phyloP scores from a whole-genome alignment of 2,329 filamentous ascomycete species.

The Raffaelea albimanens region DNA sequence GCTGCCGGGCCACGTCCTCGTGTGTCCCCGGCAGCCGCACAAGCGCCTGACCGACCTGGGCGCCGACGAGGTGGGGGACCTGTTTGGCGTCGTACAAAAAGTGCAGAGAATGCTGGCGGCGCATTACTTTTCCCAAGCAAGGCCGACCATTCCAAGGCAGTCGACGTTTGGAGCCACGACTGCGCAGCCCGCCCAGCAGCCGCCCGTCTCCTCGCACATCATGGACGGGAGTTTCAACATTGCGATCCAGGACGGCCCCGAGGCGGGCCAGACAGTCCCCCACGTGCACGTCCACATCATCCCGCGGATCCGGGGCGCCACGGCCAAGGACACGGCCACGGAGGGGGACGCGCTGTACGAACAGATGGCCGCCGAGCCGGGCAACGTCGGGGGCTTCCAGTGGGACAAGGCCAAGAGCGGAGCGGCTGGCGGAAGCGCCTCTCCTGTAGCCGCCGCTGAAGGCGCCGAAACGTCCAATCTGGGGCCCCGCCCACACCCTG shows the following conservation, averaged over 20 bases:
- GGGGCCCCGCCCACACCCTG: conserved; percentile 32
- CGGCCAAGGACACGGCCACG: conserved; percentile 24
- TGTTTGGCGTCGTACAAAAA: conserved; percentile 79
- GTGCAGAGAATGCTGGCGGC: conserved; percentile 66
- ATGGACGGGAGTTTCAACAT: conserved; percentile 71
- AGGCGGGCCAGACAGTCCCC: conserved; percentile 86
- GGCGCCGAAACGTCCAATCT: not conserved
- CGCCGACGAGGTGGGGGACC: conserved; percentile 61
- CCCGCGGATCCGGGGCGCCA: conserved; percentile 54
- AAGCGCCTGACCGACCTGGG: conserved; percentile 68
- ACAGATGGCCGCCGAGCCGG: conserved; percentile 73
- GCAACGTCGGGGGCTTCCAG: conserved; percentile 67
- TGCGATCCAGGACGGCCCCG: conserved; percentile 84
- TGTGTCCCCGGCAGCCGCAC: conserved; percentile 65
- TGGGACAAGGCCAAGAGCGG: conserved; percentile 33
- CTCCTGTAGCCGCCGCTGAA: not conserved
- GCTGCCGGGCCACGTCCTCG: conserved; percentile 83
- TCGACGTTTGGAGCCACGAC: no score
- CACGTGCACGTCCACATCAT: conserved; percentile 94
- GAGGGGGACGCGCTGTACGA: conserved; percentile 68
- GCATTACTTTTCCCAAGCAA: conserved; percentile 34
- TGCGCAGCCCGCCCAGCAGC: conserved; percentile 1
- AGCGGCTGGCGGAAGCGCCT: no score
- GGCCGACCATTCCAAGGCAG: no score
- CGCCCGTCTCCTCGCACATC: no score